Conservation (phyloP, 176 grass and related monocot genomes). For the Avena sativa region DNA sequence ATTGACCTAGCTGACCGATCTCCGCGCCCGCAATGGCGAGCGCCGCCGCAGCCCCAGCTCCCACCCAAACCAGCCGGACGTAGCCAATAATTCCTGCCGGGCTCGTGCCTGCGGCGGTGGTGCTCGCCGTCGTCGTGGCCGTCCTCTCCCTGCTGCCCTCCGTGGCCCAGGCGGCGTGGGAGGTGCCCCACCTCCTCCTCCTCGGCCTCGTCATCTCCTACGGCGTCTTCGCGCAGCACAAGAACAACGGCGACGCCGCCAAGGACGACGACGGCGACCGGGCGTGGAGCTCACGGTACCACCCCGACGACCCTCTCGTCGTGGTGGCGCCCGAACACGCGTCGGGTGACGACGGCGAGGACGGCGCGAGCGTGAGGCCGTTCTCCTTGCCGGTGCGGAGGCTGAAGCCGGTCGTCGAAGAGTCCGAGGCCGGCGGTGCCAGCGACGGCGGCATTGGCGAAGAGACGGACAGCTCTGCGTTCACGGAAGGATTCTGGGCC, state of each 20-base stretch:
- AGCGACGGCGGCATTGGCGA: constrained; percentile 11
- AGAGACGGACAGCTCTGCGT: constrained; percentile 49
- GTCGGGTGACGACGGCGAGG: constrained; percentile 25
- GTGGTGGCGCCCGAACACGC: constrained; percentile 49
- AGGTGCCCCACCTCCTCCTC: constrained; percentile 70
- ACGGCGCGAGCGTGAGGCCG: constrained; percentile 43
- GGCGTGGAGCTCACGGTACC: constrained; percentile 70
- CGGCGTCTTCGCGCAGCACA: constrained; percentile 63
- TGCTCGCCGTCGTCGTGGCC: constrained; percentile 53
- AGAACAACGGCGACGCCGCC: background rate
- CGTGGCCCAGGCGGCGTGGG: constrained; percentile 66
- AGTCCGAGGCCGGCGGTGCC: constrained; percentile 28
- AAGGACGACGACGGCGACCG: constrained; percentile 18
- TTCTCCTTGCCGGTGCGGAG: constrained; percentile 67
- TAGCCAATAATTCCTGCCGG: background rate
- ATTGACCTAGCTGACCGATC: background rate
- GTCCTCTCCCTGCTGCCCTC: constrained; percentile 60
- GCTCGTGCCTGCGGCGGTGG: constrained; percentile 48
- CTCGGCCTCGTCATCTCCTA: constrained; percentile 74
- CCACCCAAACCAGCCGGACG: constrained; percentile 1
- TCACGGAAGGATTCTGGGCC: constrained; percentile 40
- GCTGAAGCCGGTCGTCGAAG: constrained; percentile 42
- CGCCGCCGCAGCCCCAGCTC: background rate
- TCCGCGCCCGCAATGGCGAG: constrained; percentile 39
- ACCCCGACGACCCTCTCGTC: constrained; percentile 57